Conservation (phyloP, 306 rosid species). For the Quercus suber region DNA sequence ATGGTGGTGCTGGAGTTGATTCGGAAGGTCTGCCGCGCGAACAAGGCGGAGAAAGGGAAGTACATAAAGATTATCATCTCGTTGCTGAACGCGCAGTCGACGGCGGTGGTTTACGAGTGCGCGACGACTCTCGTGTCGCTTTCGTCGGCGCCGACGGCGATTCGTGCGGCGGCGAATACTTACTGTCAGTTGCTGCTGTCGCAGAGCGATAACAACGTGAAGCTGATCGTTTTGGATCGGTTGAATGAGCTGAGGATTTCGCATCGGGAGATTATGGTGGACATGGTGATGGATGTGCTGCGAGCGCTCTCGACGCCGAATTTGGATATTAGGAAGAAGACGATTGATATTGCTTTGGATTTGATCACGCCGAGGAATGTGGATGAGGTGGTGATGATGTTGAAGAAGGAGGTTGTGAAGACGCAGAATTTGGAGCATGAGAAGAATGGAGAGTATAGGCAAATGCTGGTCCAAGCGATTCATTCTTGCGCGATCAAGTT, state of each 20-base stretch:
- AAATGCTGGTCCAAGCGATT: slow-evolving; percentile 92
- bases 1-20: slow-evolving; percentile 87
- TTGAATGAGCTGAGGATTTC: slow-evolving; percentile 71
- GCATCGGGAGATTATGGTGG: slow-evolving; percentile 86
- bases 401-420: slow-evolving; percentile 92
- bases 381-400: slow-evolving; percentile 91
- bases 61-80: slow-evolving; percentile 83
- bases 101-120: slow-evolving; percentile 89
- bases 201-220: slow-evolving; percentile 95
- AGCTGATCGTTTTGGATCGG: slow-evolving; percentile 84
- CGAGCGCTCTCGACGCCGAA: slow-evolving; percentile 84
- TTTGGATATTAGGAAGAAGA: slow-evolving; percentile 84
- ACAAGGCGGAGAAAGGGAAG: slow-evolving; percentile 79
- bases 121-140: slow-evolving; percentile 86
- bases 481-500: slow-evolving; percentile 95
- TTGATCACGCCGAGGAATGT: slow-evolving; percentile 77
- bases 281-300: slow-evolving; percentile 90
- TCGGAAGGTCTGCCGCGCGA: slow-evolving; percentile 78
- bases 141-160: slow-evolving; percentile 91
- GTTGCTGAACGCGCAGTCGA: slow-evolving; percentile 59
- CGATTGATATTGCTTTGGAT: slow-evolving; percentile 83
- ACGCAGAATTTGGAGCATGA: slow-evolving; percentile 93
- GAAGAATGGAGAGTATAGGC: slow-evolving; percentile 96
- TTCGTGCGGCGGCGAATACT: slow-evolving; percentile 79
- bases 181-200: slow-evolving; percentile 79